A percentile compares a stretch with the other conserved stretches of the same genome.
Conservation (phyloP, 176 grass and related monocot species). For the Dactylis glomerata region DNA sequence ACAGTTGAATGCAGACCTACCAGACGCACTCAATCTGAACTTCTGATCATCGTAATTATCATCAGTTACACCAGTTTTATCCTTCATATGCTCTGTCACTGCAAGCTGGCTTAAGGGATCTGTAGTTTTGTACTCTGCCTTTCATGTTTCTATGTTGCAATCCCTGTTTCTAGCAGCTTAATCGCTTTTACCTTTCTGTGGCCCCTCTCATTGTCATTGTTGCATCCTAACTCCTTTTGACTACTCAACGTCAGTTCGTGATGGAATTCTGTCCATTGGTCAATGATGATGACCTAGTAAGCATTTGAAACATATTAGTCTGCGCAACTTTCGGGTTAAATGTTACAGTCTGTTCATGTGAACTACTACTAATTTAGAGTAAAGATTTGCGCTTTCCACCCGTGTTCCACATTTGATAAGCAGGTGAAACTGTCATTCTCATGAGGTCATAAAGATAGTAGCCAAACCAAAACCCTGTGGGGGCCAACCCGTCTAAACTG, state of each 20-base stretch:
- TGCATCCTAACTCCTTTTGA: not conserved
- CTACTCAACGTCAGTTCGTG: not conserved
- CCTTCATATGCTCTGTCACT: not conserved
- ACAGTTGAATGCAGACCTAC: not conserved
- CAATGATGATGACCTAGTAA: not conserved
- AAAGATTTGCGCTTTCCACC: conserved; percentile 10
- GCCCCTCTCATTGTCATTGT: not conserved
- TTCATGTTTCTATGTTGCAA: not conserved
- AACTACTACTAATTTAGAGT: not conserved
- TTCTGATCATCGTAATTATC: not conserved
- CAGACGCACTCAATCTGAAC: not conserved
- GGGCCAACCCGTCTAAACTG: not conserved
- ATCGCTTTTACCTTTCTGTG: conserved; percentile 12
- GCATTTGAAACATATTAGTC: not conserved
- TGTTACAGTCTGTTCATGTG: not conserved
- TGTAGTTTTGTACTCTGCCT: not conserved
- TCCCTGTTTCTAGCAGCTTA: not conserved
- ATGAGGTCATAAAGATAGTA: not conserved
- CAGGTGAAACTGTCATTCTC: conserved; percentile 1
- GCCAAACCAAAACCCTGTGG: not conserved
- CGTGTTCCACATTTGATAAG: not conserved
- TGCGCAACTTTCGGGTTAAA: not conserved
- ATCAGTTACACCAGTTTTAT: not conserved
- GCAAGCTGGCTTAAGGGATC: not conserved
- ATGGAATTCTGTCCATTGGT: not conserved